A percentile compares a stretch with the other conserved stretches of the same genome.
These are phyloP conservation scores for Pichia sp. DNA, from an alignment of 1,139 yeast genomes.

Conservation along the genomic window DNA sequence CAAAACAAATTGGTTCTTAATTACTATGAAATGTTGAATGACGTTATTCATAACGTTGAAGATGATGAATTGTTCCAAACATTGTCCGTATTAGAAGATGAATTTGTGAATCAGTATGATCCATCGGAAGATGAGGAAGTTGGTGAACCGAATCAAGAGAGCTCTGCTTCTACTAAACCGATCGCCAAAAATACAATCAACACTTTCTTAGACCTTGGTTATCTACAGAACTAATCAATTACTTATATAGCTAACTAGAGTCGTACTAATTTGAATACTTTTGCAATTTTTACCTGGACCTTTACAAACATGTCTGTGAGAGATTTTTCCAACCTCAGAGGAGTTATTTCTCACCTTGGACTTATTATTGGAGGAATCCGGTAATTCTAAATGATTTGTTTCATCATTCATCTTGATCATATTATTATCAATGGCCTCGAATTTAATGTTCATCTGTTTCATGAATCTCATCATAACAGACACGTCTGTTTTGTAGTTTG, in stretches of 20 bases:
- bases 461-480: too few species aligned
- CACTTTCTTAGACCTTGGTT: not conserved
- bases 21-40: constrained; percentile 9
- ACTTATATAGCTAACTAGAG: not conserved
- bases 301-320: too few species aligned
- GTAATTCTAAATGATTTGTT: too few species aligned
- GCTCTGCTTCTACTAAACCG: not conserved
- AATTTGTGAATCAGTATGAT: constrained; percentile 6
- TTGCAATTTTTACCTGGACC: too few species aligned
- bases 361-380: too few species aligned
- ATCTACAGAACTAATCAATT: not conserved
- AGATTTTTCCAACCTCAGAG: too few species aligned
- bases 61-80: constrained; percentile 1
- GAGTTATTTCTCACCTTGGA: too few species aligned
- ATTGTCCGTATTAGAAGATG: constrained; percentile 1
- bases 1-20: constrained; percentile 11
- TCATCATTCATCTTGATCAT: too few species aligned
- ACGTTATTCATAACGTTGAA: constrained; percentile 2
- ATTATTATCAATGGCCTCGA: too few species aligned
- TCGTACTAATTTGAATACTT: too few species aligned
- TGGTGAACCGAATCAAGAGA: not conserved
- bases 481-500: too few species aligned
- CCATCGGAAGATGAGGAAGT: not conserved
- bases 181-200: not conserved
- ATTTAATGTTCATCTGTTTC: too few species aligned